Evolutionary conservation across 2,329 filamentous ascomycete species (phyloP), one percentile per base, ranked within the genome.

Genomic region (Beauveria bassiana): DNA sequence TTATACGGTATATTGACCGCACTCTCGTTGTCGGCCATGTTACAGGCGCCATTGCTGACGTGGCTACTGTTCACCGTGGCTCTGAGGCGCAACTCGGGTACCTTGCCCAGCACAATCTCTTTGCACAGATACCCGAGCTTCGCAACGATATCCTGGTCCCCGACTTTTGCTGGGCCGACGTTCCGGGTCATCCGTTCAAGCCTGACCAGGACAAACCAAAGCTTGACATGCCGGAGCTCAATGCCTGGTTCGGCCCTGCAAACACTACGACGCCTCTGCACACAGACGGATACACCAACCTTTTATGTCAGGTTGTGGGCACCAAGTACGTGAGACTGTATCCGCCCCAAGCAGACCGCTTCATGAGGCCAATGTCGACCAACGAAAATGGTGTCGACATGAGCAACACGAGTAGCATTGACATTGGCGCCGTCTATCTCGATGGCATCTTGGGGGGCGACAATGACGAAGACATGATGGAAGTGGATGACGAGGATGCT

Each of bases 321-420:
- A 80, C 84, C 62, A 99, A 99, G 74, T 98, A 98, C 72, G 78
- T 98, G n/a, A 83, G 95, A 1, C 79, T 98, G 2, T 98, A 97
- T 72, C 80, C 87, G 1, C 93, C 93, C 0, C 72, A 73, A 18
- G 80, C 86, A 50, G 85, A 82, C 5, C 66, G 71, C 2, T 76
- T 72, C 3, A 74, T 96, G 69, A 82, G 85, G 60, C 85, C 90
- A 0, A 77, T 85, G 31, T 81, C 83, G 0, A 28, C 10, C 9
- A 72, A 78, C 1, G 87, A 90, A 65, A 81, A 81, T 28, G 89
- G 89, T 0, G 86, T 98, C 24, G 88, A 96, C 72, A 97, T 98
- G 93, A 87, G 85, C 22, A 99, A 99, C 70, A 98, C 93, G 1
- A 96, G 91, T 58, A 70, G 76, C 45, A 76, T 96, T 12, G 93